A percentile compares a stretch with the other conserved stretches of the same genome.
phyloP scores from a whole-genome alignment of 495 filamentous ascomycete genomes.

The Cercophora sp. region DNA sequence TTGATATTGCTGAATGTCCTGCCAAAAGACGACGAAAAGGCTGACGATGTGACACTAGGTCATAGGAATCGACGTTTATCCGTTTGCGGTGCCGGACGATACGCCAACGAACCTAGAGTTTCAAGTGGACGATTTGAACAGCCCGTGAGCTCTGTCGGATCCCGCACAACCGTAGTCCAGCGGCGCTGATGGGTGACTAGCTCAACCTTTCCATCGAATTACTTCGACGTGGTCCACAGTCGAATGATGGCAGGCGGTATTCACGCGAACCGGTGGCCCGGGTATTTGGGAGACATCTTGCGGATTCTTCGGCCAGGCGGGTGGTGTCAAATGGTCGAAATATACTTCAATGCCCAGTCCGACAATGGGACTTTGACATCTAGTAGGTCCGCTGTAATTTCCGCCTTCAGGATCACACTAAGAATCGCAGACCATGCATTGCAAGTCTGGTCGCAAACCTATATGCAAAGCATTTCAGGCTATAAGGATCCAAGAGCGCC shows the following conservation, averaged over 20 bases:
- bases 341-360: conserved; percentile 84
- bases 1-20: no score
- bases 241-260: conserved; percentile 76
- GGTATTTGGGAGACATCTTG: conserved; percentile 73
- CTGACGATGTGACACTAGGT: no score
- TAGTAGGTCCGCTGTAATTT: conserved; percentile 27
- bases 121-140: conserved; percentile 78
- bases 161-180: background rate
- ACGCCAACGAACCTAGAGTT: conserved; percentile 66
- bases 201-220: conserved; percentile 68
- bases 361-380: conserved; percentile 79
- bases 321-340: conserved; percentile 89
- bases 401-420: conserved; percentile 8
- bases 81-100: conserved; percentile 68
- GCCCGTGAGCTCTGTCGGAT: conserved; percentile 41
- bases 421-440: conserved; percentile 56
- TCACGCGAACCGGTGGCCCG: conserved; percentile 67
- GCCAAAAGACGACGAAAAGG: no score
- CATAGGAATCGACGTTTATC: conserved; percentile 74
- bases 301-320: conserved; percentile 57
- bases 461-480: conserved; percentile 61
- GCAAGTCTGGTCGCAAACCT: conserved; percentile 67
- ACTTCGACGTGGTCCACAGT: conserved; percentile 91
- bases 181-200: conserved; percentile 26
- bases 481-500: conserved; percentile 69